A percentile compares a stretch with the other conserved stretches of the same genome.
phyloP scores from a whole-genome alignment of 1,284 basidiomycete genomes.

The Anthracocystis panici-leucophaei region DNA sequence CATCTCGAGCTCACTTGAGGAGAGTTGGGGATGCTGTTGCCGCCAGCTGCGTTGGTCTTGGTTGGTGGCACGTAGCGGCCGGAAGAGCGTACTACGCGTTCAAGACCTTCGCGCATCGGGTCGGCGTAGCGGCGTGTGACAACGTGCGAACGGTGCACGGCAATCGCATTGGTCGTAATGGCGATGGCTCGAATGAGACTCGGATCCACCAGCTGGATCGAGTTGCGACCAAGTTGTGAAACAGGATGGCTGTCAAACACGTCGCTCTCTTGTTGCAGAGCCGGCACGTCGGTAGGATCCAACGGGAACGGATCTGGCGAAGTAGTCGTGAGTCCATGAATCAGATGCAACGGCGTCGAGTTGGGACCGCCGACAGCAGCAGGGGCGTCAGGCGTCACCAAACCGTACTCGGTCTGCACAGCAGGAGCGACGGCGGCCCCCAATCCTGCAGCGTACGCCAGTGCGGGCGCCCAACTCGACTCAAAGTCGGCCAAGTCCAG shows the following conservation, averaged over 20 bases:
- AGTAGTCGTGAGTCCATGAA: conserved; percentile 65
- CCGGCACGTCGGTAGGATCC: conserved; percentile 63
- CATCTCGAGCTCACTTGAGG: conserved; percentile 39
- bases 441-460: conserved; percentile 59
- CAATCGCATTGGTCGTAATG: conserved; percentile 63
- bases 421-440: conserved; percentile 31
- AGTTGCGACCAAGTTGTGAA: conserved; percentile 11
- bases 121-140: conserved; percentile 66
- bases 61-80: conserved; percentile 31
- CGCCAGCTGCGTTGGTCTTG: background rate
- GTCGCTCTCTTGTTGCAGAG: conserved; percentile 43
- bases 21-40: conserved; percentile 15
- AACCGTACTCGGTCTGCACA: conserved; percentile 43
- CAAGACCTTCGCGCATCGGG: conserved; percentile 61
- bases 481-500: conserved; percentile 64
- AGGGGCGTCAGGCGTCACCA: conserved; percentile 35
- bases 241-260: conserved; percentile 34
- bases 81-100: conserved; percentile 51
- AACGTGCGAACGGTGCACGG: conserved; percentile 60
- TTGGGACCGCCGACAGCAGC: conserved; percentile 61
- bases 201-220: conserved; percentile 59
- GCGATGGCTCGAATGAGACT: conserved; percentile 64
- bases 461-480: conserved; percentile 59
- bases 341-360: conserved; percentile 66
- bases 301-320: conserved; percentile 63